Percentiles rank a stretch among this genome's conserved stretches.
Evolutionary conservation across 495 filamentous ascomycete species (phyloP).

Genomic region (Podospora pseudopauciseta): DNA sequence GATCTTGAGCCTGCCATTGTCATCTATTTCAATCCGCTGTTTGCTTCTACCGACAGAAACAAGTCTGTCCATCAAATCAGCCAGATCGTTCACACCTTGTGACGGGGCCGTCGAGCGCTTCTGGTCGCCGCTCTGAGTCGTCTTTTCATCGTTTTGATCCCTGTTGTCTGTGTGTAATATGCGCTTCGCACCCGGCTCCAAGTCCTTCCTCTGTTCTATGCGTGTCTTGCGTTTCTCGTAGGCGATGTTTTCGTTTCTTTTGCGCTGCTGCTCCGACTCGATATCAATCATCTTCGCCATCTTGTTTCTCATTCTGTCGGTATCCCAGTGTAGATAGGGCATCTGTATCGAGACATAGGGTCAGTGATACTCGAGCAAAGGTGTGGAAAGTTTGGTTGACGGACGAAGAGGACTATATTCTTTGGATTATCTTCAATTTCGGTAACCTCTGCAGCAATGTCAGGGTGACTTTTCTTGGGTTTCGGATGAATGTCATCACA

Average conservation of each 20-base stretch:
- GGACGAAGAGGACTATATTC: constrained; percentile 41
- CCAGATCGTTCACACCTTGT: background rate
- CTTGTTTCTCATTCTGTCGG: constrained; percentile 40
- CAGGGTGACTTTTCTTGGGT: background rate
- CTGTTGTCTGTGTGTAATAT: background rate
- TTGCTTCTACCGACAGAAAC: background rate
- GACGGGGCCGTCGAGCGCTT: background rate
- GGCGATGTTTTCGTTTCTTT: constrained; percentile 7
- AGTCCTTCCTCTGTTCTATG: background rate
- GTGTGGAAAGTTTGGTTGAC: constrained; percentile 13
- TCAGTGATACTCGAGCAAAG: background rate
- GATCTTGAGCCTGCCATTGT: constrained; percentile 26
- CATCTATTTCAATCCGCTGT: constrained; percentile 9
- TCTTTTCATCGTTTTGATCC: background rate
- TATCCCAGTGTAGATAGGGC: constrained; percentile 70
- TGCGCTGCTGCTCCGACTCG: constrained; percentile 15
- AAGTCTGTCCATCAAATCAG: background rate
- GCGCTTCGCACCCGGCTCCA: background rate
- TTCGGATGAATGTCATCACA: background rate
- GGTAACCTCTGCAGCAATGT: background rate
- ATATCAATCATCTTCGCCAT: constrained; percentile 20
- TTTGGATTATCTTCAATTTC: constrained; percentile 25
- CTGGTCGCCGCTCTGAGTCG: background rate
- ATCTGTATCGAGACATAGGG: constrained; percentile 35
- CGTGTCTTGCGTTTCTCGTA: background rate